Percentiles rank a stretch among this genome's conserved stretches.
Conservation (phyloP, 441 rosid genomes). For the Populus hybrid region DNA sequence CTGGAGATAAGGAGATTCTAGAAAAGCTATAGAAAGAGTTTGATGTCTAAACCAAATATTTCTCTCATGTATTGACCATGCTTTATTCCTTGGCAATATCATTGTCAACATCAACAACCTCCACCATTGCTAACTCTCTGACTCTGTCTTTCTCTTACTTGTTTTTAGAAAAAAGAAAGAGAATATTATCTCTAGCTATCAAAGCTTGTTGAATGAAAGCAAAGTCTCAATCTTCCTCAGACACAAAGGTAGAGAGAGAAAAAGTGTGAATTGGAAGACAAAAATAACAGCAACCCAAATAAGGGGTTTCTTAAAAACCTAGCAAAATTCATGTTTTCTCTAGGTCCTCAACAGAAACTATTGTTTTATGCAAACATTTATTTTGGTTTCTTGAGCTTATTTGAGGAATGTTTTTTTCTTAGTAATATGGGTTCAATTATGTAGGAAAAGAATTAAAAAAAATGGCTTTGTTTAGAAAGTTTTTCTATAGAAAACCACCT, state of each 20-base stretch:
- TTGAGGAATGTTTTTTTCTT: slow-evolving; percentile 6
- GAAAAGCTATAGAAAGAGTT: no score
- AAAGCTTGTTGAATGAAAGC: slow-evolving; percentile 76
- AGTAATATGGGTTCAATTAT: slow-evolving; percentile 36
- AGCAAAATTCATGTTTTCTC: slow-evolving; percentile 46
- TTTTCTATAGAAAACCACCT: slow-evolving; percentile 76
- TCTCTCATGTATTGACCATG: no score
- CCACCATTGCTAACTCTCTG: slow-evolving; percentile 14
- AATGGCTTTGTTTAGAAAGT: slow-evolving; percentile 81
- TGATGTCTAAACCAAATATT: no score
- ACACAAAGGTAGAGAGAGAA: slow-evolving; percentile 22
- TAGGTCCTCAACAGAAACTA: slow-evolving; percentile 29
- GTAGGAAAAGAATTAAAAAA: neutral
- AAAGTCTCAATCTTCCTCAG: slow-evolving; percentile 39
- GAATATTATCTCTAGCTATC: slow-evolving; percentile 29
- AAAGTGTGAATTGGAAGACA: slow-evolving; percentile 56
- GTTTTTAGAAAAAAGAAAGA: neutral
- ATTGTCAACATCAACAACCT: slow-evolving; percentile 21
- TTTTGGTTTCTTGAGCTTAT: slow-evolving; percentile 25
- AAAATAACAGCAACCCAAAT: slow-evolving; percentile 26
- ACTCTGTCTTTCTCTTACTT: neutral
- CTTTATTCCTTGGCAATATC: neutral
- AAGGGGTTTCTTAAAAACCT: slow-evolving; percentile 58
- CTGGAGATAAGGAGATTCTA: no score
- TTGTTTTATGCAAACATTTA: slow-evolving; percentile 22